These are phyloP conservation scores for Lepraria neglecta DNA, from an alignment of 495 filamentous ascomycete genomes.

Conservation along the genomic window DNA sequence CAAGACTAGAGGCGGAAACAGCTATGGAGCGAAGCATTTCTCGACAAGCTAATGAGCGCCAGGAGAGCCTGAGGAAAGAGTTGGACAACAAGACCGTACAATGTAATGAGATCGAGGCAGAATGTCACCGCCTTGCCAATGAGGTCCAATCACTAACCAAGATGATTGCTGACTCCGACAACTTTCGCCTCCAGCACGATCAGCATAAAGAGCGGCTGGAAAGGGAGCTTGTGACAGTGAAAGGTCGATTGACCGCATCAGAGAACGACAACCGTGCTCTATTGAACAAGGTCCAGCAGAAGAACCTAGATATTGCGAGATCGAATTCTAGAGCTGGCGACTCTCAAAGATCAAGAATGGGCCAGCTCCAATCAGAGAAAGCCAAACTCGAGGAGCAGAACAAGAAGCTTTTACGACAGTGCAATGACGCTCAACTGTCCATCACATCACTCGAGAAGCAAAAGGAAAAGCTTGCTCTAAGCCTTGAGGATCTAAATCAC, in stretches of 20 bases:
- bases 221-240: slow-evolving; percentile 84
- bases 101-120: slow-evolving; percentile 65
- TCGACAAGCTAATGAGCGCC: slow-evolving; percentile 72
- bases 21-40: slow-evolving; percentile 73
- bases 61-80: slow-evolving; percentile 69
- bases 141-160: slow-evolving; percentile 77
- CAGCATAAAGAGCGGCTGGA: slow-evolving; percentile 90
- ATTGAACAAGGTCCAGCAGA: slow-evolving; percentile 94
- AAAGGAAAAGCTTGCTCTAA: slow-evolving; percentile 87
- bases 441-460: slow-evolving; percentile 89
- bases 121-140: slow-evolving; percentile 63
- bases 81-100: slow-evolving; percentile 65
- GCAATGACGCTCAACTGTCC: slow-evolving; percentile 80
- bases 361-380: slow-evolving; percentile 77
- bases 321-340: slow-evolving; percentile 83
- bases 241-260: slow-evolving; percentile 82
- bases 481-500: slow-evolving; percentile 87
- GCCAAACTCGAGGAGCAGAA: slow-evolving; percentile 76
- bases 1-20: slow-evolving; percentile 73
- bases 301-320: slow-evolving; percentile 91
- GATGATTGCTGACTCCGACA: slow-evolving; percentile 79
- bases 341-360: slow-evolving; percentile 69
- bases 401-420: slow-evolving; percentile 70
- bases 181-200: slow-evolving; percentile 79
- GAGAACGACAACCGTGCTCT: slow-evolving; percentile 96